Percentiles rank a stretch among this genome's conserved stretches.
Evolutionary conservation across 2,329 filamentous ascomycete genomes (phyloP).

Genomic region (Penicillium sp.): DNA sequence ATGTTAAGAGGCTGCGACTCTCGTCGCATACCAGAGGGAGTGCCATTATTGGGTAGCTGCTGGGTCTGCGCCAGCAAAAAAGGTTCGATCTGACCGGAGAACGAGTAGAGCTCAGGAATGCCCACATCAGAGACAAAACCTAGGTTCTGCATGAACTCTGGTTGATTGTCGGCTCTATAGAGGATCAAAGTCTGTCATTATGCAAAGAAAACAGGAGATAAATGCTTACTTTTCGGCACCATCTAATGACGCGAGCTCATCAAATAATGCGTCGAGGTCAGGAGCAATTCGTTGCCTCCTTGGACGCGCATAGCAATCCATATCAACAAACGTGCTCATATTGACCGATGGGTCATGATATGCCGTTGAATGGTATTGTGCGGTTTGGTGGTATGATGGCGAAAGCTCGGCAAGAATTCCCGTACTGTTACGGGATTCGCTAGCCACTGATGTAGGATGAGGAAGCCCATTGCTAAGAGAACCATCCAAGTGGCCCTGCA

Average conservation of each 20-base stretch:
- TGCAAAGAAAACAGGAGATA: neutral
- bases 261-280: slow-evolving; percentile 54
- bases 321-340: slow-evolving; percentile 30
- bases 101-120: slow-evolving; percentile 40
- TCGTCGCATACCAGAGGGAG: slow-evolving; percentile 18
- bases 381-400: slow-evolving; percentile 23
- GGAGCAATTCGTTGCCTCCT: slow-evolving; percentile 36
- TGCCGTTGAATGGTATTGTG: slow-evolving; percentile 28
- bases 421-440: slow-evolving; percentile 21
- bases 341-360: slow-evolving; percentile 32
- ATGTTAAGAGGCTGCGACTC: slow-evolving; percentile 24
- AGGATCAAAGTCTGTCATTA: slow-evolving; percentile 12
- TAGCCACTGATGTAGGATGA: slow-evolving; percentile 20
- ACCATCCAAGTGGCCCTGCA: slow-evolving; percentile 21
- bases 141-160: slow-evolving; percentile 43
- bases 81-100: slow-evolving; percentile 36
- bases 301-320: slow-evolving; percentile 31
- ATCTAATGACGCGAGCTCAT: slow-evolving; percentile 59
- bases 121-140: slow-evolving; percentile 39
- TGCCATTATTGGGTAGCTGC: slow-evolving; percentile 23
- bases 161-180: slow-evolving; percentile 34
- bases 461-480: slow-evolving; percentile 13
- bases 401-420: slow-evolving; percentile 26
- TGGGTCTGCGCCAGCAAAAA: slow-evolving; percentile 36
- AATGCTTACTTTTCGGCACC: slow-evolving; percentile 49